A percentile compares a stretch with the other conserved stretches of the same genome.
phyloP scores from a whole-genome alignment of 140 eudicot species.

The Erigeron philadelphicus region DNA sequence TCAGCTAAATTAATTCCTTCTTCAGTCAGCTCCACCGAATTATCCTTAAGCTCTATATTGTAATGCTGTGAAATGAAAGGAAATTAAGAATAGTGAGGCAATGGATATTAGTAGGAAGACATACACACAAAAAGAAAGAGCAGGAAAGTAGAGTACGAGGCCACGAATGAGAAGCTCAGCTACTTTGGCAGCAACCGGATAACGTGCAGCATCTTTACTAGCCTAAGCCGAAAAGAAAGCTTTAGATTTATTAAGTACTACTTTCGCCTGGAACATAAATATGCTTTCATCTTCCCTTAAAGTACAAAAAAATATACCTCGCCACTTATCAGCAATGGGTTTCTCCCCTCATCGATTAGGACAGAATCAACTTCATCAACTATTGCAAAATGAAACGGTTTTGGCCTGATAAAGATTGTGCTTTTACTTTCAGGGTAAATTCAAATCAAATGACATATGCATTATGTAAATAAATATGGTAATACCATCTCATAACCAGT shows the following conservation, averaged over 20 bases:
- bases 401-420: constrained; percentile 60
- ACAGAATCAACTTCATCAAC: constrained; percentile 99
- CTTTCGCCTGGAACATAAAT: constrained; percentile 1
- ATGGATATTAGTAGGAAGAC: neutral
- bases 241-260: neutral
- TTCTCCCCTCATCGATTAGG: constrained; percentile 94
- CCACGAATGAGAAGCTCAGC: constrained; percentile 90
- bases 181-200: constrained; percentile 98
- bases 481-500: constrained; percentile 98
- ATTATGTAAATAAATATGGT: neutral
- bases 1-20: constrained; percentile 85
- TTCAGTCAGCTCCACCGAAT: constrained; percentile 91
- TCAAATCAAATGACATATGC: constrained; percentile 10
- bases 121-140: constrained; percentile 7
- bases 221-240: constrained; percentile 49
- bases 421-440: constrained; percentile 4
- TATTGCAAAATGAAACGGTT: constrained; percentile 94
- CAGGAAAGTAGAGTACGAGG: constrained; percentile 38
- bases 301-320: constrained; percentile 43
- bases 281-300: constrained; percentile 7
- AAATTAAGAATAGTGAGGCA: constrained; percentile 10
- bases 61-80: constrained; percentile 58
- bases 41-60: constrained; percentile 82
- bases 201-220: constrained; percentile 82
- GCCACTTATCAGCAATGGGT: constrained; percentile 90